Base-by-base conservation (phyloP, 139 green algal genomes). In the Diplosphaera chodatii region DNA sequence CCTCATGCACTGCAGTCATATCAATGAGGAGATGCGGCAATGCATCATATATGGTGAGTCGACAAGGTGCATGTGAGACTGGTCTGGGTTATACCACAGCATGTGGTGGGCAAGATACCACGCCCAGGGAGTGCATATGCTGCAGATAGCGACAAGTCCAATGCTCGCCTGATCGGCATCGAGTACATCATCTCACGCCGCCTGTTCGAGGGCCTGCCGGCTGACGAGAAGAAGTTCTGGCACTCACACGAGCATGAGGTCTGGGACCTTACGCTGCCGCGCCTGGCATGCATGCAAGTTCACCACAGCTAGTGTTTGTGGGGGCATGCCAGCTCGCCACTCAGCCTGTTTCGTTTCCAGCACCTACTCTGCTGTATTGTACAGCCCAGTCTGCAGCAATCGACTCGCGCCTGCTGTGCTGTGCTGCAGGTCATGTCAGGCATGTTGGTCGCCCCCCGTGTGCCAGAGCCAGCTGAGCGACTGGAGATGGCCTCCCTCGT, bases 241-340 rank as follows among this genome's bases (percentile, higher is more conserved):
- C 89, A 94, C 80, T 87, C 77, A 64, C 89, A 94, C 74, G 73
- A 80, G 64, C 92, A 89, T 67, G 88, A 92, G 80, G 85, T 94
- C 3, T 40, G 75, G 22, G 85, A 79, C 22, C 77, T 79, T 64
- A 69, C 86, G 66, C 66, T 83, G 25, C 48, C 72, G 0, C 72
- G 55, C 27, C 56, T 37, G 37, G 37, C n/a, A n/a, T n/a, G n/a
- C n/a, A n/a, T n/a, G n/a, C n/a, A n/a, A n/a, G n/a, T n/a, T n/a
- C n/a, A n/a, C n/a, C n/a, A n/a, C n/a, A n/a, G n/a, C n/a, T n/a
- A n/a, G n/a, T n/a, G n/a, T n/a, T n/a, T n/a, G n/a, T n/a, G n/a
- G n/a, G n/a, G n/a, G n/a, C n/a, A n/a, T n/a, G n/a, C n/a, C n/a
- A n/a, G n/a, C n/a, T n/a, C n/a, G n/a, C n/a, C n/a, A n/a, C n/a